Conservation (phyloP, 2,329 filamentous ascomycete species). For the Cladobotryum mycophilum region DNA sequence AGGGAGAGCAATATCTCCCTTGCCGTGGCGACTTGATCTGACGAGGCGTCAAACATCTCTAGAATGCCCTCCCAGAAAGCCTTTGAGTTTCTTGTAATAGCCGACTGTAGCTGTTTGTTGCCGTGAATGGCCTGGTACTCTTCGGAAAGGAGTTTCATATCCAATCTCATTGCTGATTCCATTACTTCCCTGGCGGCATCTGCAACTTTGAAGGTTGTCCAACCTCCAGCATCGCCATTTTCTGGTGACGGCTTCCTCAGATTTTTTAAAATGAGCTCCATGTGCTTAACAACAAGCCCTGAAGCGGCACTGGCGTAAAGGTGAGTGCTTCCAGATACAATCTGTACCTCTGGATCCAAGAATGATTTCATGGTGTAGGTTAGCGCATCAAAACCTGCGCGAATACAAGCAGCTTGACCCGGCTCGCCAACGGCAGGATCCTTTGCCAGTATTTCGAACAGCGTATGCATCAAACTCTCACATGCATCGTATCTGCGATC, state of each 20-base stretch:
- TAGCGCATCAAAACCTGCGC: constrained; percentile 57
- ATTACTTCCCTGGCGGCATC: constrained; percentile 41
- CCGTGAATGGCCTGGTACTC: constrained; percentile 53
- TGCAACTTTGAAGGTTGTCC: constrained; percentile 34
- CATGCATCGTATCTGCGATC: constrained; percentile 74
- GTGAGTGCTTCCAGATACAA: constrained; percentile 47
- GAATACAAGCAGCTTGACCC: constrained; percentile 55
- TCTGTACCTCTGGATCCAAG: constrained; percentile 36
- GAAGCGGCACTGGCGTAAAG: constrained; percentile 60
- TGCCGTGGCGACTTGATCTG: constrained; percentile 66
- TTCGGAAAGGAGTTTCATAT: constrained; percentile 37
- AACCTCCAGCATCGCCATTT: constrained; percentile 22
- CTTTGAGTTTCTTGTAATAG: constrained; percentile 60
- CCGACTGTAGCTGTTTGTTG: constrained; percentile 56
- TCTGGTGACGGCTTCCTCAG: constrained; percentile 21
- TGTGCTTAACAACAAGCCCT: constrained; percentile 58
- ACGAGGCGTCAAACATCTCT: constrained; percentile 71
- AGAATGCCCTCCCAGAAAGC: constrained; percentile 37
- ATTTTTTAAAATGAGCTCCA: constrained; percentile 47
- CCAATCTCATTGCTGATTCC: constrained; percentile 48
- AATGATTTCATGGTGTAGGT: constrained; percentile 52
- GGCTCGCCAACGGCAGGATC: constrained; percentile 48
- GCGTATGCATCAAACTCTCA: constrained; percentile 67
- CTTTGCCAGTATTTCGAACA: constrained; percentile 60
- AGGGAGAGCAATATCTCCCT: constrained; percentile 66